These are phyloP conservation scores for Kernera saxatilis DNA, from an alignment of 345 rosid species.

Conservation along the genomic window DNA sequence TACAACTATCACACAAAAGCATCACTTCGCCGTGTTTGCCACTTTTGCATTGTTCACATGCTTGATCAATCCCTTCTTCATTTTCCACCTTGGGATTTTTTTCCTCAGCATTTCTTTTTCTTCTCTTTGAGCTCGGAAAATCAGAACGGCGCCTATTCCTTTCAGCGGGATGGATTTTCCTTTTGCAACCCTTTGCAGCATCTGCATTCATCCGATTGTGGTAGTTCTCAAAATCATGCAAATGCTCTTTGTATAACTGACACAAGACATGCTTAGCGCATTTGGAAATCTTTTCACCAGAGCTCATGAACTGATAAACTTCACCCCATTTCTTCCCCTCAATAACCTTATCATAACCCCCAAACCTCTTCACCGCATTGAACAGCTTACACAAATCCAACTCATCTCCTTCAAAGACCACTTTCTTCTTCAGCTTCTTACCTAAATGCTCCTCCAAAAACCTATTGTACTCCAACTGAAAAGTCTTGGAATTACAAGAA, in stretches of 20 bases:
- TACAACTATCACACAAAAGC: constrained; percentile 94
- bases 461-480: constrained; percentile 80
- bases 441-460: constrained; percentile 67
- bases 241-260: constrained; percentile 73
- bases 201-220: constrained; percentile 43
- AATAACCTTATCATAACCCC: constrained; percentile 70
- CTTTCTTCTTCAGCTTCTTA: constrained; percentile 70
- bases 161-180: constrained; percentile 31
- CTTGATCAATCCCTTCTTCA: constrained; percentile 59
- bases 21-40: constrained; percentile 90
- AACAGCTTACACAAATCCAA: constrained; percentile 87
- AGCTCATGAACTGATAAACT: constrained; percentile 64
- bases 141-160: constrained; percentile 32
- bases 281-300: constrained; percentile 58
- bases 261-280: constrained; percentile 88
- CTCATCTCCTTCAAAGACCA: constrained; percentile 74
- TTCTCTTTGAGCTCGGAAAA: constrained; percentile 43
- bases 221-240: constrained; percentile 72
- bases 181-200: constrained; percentile 48
- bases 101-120: constrained; percentile 38
- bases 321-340: constrained; percentile 86
- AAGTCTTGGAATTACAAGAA: constrained; percentile 76
- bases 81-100: constrained; percentile 36
- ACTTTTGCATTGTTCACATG: constrained; percentile 80
- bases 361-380: constrained; percentile 86